Conservation (phyloP, 2,329 filamentous ascomycete species). For the Ascochyta fabae region DNA sequence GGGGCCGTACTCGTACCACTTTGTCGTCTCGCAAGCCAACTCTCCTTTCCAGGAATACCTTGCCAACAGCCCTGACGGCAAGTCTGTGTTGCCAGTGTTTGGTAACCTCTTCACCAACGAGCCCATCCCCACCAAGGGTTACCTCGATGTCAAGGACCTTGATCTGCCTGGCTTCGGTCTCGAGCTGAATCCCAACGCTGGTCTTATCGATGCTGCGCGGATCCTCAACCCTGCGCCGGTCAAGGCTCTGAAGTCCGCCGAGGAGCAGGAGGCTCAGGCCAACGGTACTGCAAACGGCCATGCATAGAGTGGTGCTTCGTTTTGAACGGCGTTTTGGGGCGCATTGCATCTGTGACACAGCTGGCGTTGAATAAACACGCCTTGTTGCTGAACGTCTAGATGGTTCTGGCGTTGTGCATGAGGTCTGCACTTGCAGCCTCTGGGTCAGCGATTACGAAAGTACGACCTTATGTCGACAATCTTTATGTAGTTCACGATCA, state of each 20-base stretch:
- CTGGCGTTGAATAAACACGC: conserved; percentile 7
- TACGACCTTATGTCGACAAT: conserved; percentile 1
- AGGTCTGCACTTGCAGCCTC: conserved; percentile 9
- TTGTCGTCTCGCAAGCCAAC: conserved; percentile 91
- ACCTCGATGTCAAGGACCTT: conserved; percentile 76
- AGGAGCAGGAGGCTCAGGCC: conserved; percentile 30
- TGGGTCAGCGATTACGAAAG: conserved; percentile 14
- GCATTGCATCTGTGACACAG: conserved; percentile 12
- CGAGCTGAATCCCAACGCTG: conserved; percentile 81
- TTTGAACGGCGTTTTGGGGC: conserved; percentile 9
- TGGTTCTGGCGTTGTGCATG: conserved; percentile 27
- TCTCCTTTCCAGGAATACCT: conserved; percentile 96
- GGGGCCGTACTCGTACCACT: conserved; percentile 94
- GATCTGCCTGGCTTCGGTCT: conserved; percentile 92
- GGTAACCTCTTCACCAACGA: conserved; percentile 90
- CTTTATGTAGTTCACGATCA: conserved; percentile 9
- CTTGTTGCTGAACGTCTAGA: conserved; percentile 20
- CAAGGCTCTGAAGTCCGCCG: conserved; percentile 47
- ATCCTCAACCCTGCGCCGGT: conserved; percentile 71
- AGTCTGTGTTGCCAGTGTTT: conserved; percentile 89
- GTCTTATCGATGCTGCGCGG: conserved; percentile 76
- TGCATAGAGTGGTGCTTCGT: conserved; percentile 10
- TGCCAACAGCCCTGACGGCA: conserved; percentile 89
- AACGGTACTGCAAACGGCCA: conserved; percentile 24
- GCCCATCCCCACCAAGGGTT: conserved; percentile 84